These are phyloP conservation scores for Arthrinium puccinioides DNA, from an alignment of 2,329 filamentous ascomycete species.

Conservation along the genomic window DNA sequence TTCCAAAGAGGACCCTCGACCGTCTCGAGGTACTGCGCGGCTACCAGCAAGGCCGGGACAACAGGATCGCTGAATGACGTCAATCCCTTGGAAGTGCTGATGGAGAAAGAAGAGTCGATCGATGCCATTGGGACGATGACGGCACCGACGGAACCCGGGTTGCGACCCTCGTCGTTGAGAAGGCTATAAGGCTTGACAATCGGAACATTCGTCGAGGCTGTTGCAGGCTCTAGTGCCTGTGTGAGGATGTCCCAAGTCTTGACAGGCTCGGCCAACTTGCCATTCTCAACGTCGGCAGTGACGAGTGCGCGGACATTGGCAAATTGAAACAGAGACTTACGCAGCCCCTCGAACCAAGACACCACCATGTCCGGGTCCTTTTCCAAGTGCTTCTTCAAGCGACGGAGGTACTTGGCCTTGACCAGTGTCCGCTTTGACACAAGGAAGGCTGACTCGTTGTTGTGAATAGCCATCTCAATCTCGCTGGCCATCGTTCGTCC, in stretches of 20 bases:
- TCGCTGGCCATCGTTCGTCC: conserved; percentile 62
- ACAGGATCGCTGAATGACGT: conserved; percentile 68
- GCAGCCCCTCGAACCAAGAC: conserved; percentile 68
- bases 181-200: conserved; percentile 63
- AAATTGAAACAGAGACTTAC: conserved; percentile 69
- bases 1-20: conserved; percentile 94
- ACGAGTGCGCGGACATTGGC: conserved; percentile 82
- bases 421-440: conserved; percentile 78
- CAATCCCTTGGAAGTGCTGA: conserved; percentile 68
- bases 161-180: conserved; percentile 68
- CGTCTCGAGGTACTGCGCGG: conserved; percentile 83
- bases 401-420: conserved; percentile 79
- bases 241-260: conserved; percentile 68
- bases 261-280: conserved; percentile 65
- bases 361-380: conserved; percentile 71
- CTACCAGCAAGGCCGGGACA: conserved; percentile 79
- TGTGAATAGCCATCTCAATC: conserved; percentile 71
- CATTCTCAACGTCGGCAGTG: conserved; percentile 62
- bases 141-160: conserved; percentile 65
- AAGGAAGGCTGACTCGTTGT: conserved; percentile 66
- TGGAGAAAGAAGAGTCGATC: conserved; percentile 84
- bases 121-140: conserved; percentile 86
- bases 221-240: conserved; percentile 36
- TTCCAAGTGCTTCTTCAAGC: conserved; percentile 72
- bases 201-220: conserved; percentile 47